phyloP scores from a whole-genome alignment of 345 rosid genomes.

The Brassica cretica region DNA sequence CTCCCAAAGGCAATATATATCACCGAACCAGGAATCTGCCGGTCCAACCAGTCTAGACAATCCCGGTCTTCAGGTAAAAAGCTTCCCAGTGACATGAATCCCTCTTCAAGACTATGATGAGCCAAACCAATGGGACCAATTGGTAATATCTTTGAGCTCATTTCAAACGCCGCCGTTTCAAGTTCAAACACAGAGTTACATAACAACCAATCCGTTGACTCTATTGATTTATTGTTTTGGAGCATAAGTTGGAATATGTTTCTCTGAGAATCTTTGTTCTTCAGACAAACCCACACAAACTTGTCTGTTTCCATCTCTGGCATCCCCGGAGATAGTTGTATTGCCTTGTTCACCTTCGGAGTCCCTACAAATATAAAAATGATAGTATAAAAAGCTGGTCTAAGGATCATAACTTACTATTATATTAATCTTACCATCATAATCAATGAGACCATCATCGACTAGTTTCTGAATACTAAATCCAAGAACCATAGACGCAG shows the following conservation, averaged over 20 bases:
- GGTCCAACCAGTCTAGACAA: slow-evolving; percentile 45
- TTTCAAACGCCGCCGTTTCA: slow-evolving; percentile 36
- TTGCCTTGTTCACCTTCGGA: slow-evolving; percentile 4
- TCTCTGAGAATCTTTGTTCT: slow-evolving; percentile 34
- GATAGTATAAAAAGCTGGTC: not conserved
- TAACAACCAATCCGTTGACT: slow-evolving; percentile 45
- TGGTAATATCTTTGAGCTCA: slow-evolving; percentile 27
- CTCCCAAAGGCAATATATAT: slow-evolving; percentile 52
- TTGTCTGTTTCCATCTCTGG: slow-evolving; percentile 38
- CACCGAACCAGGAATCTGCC: slow-evolving; percentile 36
- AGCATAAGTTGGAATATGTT: slow-evolving; percentile 28
- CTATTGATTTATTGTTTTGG: slow-evolving; percentile 13
- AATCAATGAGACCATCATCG: slow-evolving; percentile 48
- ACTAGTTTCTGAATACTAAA: slow-evolving; percentile 42
- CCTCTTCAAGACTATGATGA: slow-evolving; percentile 18
- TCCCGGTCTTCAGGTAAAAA: slow-evolving; percentile 41
- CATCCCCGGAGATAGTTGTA: slow-evolving; percentile 29
- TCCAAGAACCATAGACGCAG: slow-evolving; percentile 37
- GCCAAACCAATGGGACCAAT: slow-evolving; percentile 41
- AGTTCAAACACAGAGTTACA: slow-evolving; percentile 45
- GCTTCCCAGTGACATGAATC: slow-evolving; percentile 31
- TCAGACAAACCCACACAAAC: slow-evolving; percentile 44
- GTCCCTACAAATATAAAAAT: slow-evolving; percentile 13
- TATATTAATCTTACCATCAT: slow-evolving; percentile 39
- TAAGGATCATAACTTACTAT: not conserved